Conservation (phyloP, 2,329 filamentous ascomycete species). For the Calonectria naviculata region DNA sequence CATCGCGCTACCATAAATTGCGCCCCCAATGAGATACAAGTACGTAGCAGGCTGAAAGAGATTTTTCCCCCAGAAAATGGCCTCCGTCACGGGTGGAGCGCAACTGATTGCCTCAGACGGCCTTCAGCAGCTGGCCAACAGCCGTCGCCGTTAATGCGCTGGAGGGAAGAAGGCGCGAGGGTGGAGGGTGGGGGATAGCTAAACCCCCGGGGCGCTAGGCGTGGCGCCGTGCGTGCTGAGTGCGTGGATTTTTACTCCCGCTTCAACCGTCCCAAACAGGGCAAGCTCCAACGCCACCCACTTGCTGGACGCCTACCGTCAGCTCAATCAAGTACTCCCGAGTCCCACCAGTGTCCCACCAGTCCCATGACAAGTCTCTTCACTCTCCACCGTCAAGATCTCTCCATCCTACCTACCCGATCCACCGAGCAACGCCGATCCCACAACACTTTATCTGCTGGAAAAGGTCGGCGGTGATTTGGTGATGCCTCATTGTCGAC, state of each 20-base stretch:
- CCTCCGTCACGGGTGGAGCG: neutral
- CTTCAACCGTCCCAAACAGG: neutral
- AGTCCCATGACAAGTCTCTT: slow-evolving; percentile 11
- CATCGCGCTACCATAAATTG: neutral
- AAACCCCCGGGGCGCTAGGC: neutral
- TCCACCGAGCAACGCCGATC: slow-evolving; percentile 17
- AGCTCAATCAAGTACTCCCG: slow-evolving; percentile 1
- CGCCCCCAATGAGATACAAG: neutral
- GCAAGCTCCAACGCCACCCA: slow-evolving; percentile 6
- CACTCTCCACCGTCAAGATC: slow-evolving; percentile 12
- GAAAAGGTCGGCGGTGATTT: neutral
- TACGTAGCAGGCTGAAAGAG: neutral
- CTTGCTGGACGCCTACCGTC: neutral
- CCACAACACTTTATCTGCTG: slow-evolving; percentile 2
- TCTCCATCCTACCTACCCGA: neutral
- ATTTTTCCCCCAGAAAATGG: neutral
- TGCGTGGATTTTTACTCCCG: slow-evolving; percentile 13
- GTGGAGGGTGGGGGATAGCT: neutral
- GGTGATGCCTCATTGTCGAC: slow-evolving; percentile 17
- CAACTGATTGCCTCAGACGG: neutral
- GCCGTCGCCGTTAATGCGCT: neutral
- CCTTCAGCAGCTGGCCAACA: neutral
- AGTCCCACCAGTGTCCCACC: slow-evolving; percentile 9
- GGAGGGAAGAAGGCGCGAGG: neutral
- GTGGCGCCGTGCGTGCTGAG: neutral